Evolutionary conservation across 2,329 filamentous ascomycete genomes (phyloP).

Genomic region (Colletotrichum costaricense): DNA sequence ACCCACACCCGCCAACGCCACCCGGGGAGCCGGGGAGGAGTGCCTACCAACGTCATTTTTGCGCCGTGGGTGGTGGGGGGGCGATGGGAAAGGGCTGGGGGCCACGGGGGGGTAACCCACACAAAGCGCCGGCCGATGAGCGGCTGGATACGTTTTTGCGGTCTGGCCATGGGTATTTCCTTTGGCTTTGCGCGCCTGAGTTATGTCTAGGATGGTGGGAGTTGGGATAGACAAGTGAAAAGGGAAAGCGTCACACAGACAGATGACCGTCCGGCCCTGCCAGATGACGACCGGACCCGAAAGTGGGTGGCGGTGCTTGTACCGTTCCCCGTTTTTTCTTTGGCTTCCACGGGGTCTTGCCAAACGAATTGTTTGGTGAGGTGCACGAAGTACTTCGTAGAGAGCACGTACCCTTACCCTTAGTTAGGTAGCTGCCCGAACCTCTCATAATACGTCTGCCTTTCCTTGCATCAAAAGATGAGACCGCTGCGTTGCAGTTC

Average conservation of each 20-base stretch:
- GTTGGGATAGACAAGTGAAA: not conserved
- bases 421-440: not conserved
- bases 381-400: not conserved
- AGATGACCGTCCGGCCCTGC: not conserved
- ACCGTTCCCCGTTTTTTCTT: constrained; percentile 15
- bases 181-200: not conserved
- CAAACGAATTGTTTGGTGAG: not conserved
- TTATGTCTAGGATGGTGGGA: not conserved
- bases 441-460: not conserved
- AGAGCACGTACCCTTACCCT: constrained; percentile 7
- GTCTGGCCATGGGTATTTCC: not conserved
- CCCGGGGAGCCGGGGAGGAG: constrained; percentile 23
- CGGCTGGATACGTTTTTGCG: not conserved
- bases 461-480: constrained; percentile 9
- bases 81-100: not conserved
- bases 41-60: constrained; percentile 26
- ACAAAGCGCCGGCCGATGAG: not conserved
- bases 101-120: constrained; percentile 1
- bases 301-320: constrained; percentile 22
- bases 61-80: not conserved
- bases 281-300: constrained; percentile 7
- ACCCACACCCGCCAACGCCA: constrained; percentile 27
- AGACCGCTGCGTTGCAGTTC: constrained; percentile 10
- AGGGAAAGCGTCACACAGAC: not conserved
- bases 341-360: not conserved